Percentiles rank a stretch among this genome's conserved stretches.
These are phyloP conservation scores for Erucastrum elatum DNA, from an alignment of 345 rosid genomes.

Conservation along the genomic window DNA sequence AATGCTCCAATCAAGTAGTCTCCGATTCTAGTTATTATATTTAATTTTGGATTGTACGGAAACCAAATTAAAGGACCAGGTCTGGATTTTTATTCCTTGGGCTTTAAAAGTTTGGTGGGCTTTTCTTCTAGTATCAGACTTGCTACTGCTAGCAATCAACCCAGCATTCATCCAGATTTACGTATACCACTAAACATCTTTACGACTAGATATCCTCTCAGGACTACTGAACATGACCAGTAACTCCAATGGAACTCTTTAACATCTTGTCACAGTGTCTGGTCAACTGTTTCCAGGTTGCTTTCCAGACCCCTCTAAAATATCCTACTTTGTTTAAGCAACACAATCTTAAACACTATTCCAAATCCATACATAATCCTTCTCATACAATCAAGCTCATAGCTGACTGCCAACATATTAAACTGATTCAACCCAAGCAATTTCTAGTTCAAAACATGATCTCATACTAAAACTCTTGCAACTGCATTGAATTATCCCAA, in stretches of 20 bases:
- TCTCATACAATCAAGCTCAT: not conserved
- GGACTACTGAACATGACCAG: not conserved
- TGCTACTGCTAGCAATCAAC: not conserved
- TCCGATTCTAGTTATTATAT: not conserved
- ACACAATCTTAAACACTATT: not conserved
- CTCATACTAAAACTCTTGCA: not conserved
- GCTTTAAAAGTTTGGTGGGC: too few relatives aligned
- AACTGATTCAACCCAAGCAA: not conserved
- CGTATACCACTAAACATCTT: too few relatives aligned
- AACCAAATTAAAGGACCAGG: not conserved
- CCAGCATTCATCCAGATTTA: too few relatives aligned
- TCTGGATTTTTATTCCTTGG: not conserved
- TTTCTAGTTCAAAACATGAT: not conserved
- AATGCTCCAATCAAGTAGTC: not conserved
- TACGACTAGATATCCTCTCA: not conserved
- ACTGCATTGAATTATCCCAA: constrained; percentile 14
- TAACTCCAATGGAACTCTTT: not conserved
- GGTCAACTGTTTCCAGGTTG: not conserved
- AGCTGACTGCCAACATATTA: not conserved
- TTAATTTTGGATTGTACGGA: not conserved
- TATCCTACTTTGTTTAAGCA: not conserved
- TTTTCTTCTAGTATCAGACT: not conserved
- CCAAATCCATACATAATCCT: not conserved
- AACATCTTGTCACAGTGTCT: not conserved
- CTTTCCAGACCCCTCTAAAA: not conserved